Evolutionary conservation across 306 rosid species (phyloP).

Genomic region (Gleditsia sinensis): DNA sequence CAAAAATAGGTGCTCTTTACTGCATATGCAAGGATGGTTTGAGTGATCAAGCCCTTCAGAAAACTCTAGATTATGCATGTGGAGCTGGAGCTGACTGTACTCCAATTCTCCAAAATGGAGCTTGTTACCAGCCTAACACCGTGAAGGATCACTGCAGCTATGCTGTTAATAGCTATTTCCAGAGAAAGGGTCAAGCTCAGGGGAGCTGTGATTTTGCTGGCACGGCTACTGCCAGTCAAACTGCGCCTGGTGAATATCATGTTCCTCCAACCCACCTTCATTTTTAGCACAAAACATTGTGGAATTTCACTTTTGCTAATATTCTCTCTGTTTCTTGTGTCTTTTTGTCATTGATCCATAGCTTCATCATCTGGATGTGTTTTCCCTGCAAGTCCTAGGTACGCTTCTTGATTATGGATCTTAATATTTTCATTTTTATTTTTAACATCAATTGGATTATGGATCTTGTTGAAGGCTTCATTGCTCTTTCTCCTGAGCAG

Average conservation of each 20-base stretch:
- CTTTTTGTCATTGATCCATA: conserved; percentile 37
- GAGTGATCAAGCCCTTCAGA: conserved; percentile 62
- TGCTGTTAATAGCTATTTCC: conserved; percentile 90
- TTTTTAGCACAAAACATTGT: neutral
- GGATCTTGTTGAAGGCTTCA: conserved; percentile 17
- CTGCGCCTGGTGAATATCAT: conserved; percentile 59
- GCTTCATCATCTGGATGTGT: conserved; percentile 71
- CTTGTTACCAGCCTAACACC: conserved; percentile 86
- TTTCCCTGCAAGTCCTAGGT: conserved; percentile 82
- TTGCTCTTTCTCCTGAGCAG: neutral
- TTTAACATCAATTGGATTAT: neutral
- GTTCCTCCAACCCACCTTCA: neutral
- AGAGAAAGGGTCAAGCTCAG: conserved; percentile 56
- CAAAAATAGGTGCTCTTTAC: conserved; percentile 65
- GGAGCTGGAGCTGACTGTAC: conserved; percentile 87
- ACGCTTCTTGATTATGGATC: conserved; percentile 31
- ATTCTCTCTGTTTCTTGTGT: conserved; percentile 10
- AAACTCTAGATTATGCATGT: conserved; percentile 88
- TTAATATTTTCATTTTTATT: neutral
- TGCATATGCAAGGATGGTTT: conserved; percentile 83
- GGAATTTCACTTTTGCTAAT: conserved; percentile 18
- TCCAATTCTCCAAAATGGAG: conserved; percentile 63
- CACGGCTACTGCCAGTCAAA: conserved; percentile 50
- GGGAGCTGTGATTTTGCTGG: conserved; percentile 89
- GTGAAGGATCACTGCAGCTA: conserved; percentile 82